Evolutionary conservation across 2,329 filamentous ascomycete species (phyloP), one percentile per base, ranked within the genome.

Genomic region (Trichophyton mentagrophytes): DNA sequence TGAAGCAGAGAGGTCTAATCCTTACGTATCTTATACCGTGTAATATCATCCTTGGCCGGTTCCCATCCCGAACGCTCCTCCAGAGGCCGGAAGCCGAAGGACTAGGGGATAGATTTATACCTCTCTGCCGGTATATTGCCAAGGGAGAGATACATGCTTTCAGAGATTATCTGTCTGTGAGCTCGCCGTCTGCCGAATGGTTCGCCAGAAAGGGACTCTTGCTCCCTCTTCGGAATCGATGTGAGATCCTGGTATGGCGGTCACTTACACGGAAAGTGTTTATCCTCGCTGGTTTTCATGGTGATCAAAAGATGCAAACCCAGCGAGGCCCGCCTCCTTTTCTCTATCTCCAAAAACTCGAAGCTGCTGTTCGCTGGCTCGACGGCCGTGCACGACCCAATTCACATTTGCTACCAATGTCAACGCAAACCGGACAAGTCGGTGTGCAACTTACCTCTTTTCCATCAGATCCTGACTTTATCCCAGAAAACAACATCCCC

Each of bases 201-300:
- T 86, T 96, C 62, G 82, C 89, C 30, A 80, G 82, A 44, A 87
- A 85, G 69, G 86, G 88, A 1, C 80, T 96, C 27, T 81, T 95
- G 22, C 79, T 95, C 4, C 84, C 87, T 13, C 78, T 96, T 9
- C 81, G 84, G 2, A 88, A 89, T 68, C 83, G 89, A 59, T 86
- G 91, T 61, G 87, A 93, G 61, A 84, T 89, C 0, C 78, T 95
- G 1, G 82, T 95, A 11, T 96, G 90, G 90, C 85, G 92, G 13
- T 88, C 87, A 1, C 80, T 97, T 5, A 83, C 87, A 17, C 83
- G 90, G 33, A 86, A 85, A 65, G 84, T 86, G 0, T 96, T 95
- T 71, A 75, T 92, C 8, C 78, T 93, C 11, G 88, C 84, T 15
- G 93, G 91, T 64, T 81, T 85, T n/a, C 83, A 84, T 46, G 86